Base-by-base conservation (phyloP, 1,284 basidiomycete species). In the Macrocybe sp. region DNA sequence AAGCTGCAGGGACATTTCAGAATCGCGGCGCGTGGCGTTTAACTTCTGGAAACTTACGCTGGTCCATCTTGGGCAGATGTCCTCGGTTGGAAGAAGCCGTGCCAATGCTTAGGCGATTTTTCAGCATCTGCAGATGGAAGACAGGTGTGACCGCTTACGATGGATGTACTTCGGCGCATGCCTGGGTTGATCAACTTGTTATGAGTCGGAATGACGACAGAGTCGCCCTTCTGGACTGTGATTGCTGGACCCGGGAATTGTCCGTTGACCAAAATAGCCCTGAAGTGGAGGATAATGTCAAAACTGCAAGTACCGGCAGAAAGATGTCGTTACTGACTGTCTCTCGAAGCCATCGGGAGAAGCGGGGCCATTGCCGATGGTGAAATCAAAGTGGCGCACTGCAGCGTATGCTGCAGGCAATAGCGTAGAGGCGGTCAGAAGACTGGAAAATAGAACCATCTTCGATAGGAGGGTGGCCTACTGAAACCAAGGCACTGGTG, bases 41-140 rank as follows among this genome's bases (percentile, higher is more conserved):
- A n/a, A n/a, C n/a, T n/a, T n/a, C n/a, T n/a, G n/a, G n/a, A n/a
- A n/a, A n/a, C 51, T 50, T 48, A 57, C 47, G 55, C 37, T 44
- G 57, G 57, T 31, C 69, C 72, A 45, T 74, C 70, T 41, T 59
- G 60, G 54, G 60, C 65, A 37, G 59, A 61, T 6, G 67, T 67
- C 6, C 58, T 45, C 32, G 55, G 48, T 56, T 72, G 69, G 51
- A 66, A 65, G 38, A 74, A 57, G 8, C 72, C 72, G 46, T 75
- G 73, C 72, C 73, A 75, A 49, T 75, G 73, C 72, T 74, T 48
- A 16, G 31, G 5, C 22, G 2, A 22, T 22, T 22, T 22, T 22
- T 22, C 22, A 22, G 22, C 22, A 22, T 22, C 22, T 22, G 4
- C 4, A 4, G 22, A 22, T 22, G 22, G 22, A 22, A 22, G 22